Evolutionary conservation across 345 rosid species (phyloP), one percentile per base, ranked within the genome.

Genomic region (Citrus australasica): DNA sequence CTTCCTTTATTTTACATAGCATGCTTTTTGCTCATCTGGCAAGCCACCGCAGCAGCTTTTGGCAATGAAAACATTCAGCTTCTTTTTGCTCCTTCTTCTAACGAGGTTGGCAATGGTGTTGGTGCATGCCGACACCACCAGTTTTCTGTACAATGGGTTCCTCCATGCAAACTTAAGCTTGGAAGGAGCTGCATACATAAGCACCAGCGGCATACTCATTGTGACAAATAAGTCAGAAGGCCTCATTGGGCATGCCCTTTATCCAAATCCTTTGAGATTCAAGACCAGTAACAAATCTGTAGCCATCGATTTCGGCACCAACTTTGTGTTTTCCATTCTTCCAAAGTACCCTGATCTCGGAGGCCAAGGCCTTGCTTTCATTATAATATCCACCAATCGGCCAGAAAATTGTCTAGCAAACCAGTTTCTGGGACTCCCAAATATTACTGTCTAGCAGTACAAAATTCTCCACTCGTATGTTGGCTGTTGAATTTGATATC

Each of bases 311-410:
- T 87, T 83, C 65, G 79, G 86, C 16, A 79, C 87, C 6, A 76
- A 82, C 63, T 84, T 87, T 64, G 85, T 85, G 21, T 83, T 87
- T 53, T 80, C 86, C 4, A 78, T 84, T 14, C 33, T 70, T 24
- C 80, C 83, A 1, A 75, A 77, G 61, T 79, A 84, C 68, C 78
- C 83, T n/a, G 76, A 63, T 27, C 77, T 83, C 10, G 86, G 86
- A 22, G 82, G 85, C 53, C 85, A 81, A 51, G 85, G 88, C 51
- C 73, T 85, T 68, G 89, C 88, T 48, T 87, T 87, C 71, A 77
- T 85, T 46, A 67, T 85, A 59, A 81, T 82, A 37, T n/a, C 87
- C 32, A 74, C 87, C 5, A 75, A 76, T 35, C 55, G 33, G 32
- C 80, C 76, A 25, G 64, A 32, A 4, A 75, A 27, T 8, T 58